phyloP scores from a whole-genome alignment of 257 asterid genomes.

The Schizonepeta tenuifolia region DNA sequence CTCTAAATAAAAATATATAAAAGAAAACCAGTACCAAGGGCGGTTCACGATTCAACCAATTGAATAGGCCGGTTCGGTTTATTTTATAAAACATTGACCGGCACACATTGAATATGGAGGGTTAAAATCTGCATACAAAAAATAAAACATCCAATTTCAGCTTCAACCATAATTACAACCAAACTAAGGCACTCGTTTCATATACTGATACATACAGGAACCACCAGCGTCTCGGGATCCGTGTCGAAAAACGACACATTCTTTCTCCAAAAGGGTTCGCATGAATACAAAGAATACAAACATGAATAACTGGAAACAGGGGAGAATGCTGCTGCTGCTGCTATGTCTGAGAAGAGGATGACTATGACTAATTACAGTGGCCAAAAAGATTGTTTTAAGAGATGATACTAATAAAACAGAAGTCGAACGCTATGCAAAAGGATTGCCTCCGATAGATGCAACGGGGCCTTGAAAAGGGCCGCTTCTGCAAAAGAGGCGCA shows the following conservation, averaged over 20 bases:
- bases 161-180: slow-evolving; percentile 24
- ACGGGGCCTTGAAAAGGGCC: slow-evolving; percentile 31
- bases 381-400: neutral
- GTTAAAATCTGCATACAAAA: neutral
- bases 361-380: neutral
- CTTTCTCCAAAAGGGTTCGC: neutral
- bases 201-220: neutral
- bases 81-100: too few relatives aligned
- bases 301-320: neutral
- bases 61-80: too few relatives aligned
- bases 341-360: neutral
- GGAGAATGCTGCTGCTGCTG: neutral
- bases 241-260: neutral
- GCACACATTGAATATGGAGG: too few relatives aligned
- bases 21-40: too few relatives aligned
- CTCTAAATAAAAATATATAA: too few relatives aligned
- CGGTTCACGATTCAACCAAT: too few relatives aligned
- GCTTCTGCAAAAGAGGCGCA: slow-evolving; percentile 31
- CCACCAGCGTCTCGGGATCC: neutral
- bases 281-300: slow-evolving; percentile 1
- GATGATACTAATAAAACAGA: neutral
- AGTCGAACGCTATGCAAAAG: slow-evolving; percentile 36
- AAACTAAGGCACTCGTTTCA: neutral
- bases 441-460: slow-evolving; percentile 44
- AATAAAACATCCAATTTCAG: neutral